phyloP scores from a whole-genome alignment of 2,329 filamentous ascomycete species.

The Epichloe typhina region DNA sequence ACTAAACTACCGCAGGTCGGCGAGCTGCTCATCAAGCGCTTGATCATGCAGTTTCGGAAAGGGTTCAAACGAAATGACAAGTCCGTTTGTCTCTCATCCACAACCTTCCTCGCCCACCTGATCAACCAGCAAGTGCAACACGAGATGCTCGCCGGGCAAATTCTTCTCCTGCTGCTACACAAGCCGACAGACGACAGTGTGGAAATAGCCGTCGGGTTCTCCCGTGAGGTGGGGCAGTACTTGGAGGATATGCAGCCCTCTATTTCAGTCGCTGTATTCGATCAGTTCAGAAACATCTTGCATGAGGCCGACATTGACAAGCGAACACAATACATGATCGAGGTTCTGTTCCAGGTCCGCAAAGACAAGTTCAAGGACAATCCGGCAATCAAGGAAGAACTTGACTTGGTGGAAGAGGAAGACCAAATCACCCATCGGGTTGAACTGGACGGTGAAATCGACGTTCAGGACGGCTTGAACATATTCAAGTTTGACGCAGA shows the following conservation, averaged over 20 bases:
- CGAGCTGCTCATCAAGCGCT: constrained; percentile 71
- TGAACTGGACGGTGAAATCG: constrained; percentile 69
- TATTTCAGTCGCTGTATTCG: constrained; percentile 82
- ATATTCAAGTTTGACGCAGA: constrained; percentile 90
- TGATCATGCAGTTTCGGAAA: constrained; percentile 89
- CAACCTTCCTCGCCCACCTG: constrained; percentile 87
- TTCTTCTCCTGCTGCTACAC: constrained; percentile 78
- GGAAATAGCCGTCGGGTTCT: constrained; percentile 90
- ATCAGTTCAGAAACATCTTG: constrained; percentile 88
- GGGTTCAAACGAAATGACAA: constrained; percentile 95
- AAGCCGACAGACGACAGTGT: constrained; percentile 96
- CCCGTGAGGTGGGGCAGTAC: constrained; percentile 84
- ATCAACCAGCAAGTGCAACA: constrained; percentile 94
- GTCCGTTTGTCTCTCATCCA: constrained; percentile 82
- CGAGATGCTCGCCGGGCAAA: constrained; percentile 86
- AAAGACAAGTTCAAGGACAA: constrained; percentile 97
- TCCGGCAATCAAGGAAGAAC: constrained; percentile 75
- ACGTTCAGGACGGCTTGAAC: constrained; percentile 78
- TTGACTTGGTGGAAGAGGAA: constrained; percentile 93
- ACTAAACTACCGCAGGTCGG: constrained; percentile 93
- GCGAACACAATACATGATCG: constrained; percentile 98
- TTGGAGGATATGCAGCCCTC: constrained; percentile 88
- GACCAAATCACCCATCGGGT: constrained; percentile 91
- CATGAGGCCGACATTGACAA: constrained; percentile 97
- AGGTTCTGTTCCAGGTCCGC: constrained; percentile 90